Evolutionary conservation across 2,329 filamentous ascomycete species (phyloP), one percentile per base, ranked within the genome.

Genomic region (Pseudocercospora eumusae): DNA sequence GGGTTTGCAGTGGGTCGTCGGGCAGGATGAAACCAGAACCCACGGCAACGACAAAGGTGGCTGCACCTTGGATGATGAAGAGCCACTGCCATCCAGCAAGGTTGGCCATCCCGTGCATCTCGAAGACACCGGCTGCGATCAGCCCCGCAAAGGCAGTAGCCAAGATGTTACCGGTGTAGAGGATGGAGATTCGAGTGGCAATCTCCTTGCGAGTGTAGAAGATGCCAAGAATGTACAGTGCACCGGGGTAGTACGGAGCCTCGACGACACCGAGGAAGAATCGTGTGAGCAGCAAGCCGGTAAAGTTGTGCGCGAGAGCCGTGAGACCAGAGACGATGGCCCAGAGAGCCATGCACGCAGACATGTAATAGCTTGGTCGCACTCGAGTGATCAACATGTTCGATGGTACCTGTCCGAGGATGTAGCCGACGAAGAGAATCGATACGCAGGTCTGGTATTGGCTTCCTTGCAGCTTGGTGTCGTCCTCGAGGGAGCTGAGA

Each of bases 141-240:
- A 81, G 68, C 6, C 88, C 88, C 0, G 86, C 88, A 68, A 91
- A 91, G 1, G 88, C 88, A 3, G 87, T 87, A 0, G 86, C 87
- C 36, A 72, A 8, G 72, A 76, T 56, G 73, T 76, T 64, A 75
- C 75, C 8, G 77, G 79, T 15, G 80, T 77, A 91, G 1, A 92
- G 80, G 68, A 90, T 91, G 0, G 87, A 88, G 2, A 91, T 86
- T 2, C 89, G 84, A 40, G 91, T 76, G 3, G 88, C 88, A 1
- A 91, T 82, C 75, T 92, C 89, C 44, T 83, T 82, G 69, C 88
- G 88, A 45, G 85, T 88, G 76, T 92, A 92, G 79, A 91, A 92
- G 66, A 91, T 83, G 0, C 89, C 91, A n/a, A 92, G 80, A 28
- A 81, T 63, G 68, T 90, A 90, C 9, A 67, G 49, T 68, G 76